Conservation (phyloP, 140 eudicot species). For the Bidens hawaiensis region DNA sequence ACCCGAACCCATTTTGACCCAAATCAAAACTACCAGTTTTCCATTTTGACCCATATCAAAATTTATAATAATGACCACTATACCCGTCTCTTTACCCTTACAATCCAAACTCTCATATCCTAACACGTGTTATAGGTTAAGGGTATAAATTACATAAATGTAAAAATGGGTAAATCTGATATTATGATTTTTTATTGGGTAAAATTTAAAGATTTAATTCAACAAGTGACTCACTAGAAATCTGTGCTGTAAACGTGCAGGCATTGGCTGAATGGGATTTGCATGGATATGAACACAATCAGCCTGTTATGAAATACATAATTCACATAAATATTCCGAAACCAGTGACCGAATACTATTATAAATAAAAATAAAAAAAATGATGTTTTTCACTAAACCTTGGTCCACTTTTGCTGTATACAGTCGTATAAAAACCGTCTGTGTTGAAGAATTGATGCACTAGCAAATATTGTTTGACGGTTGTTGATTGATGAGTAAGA, state of each 20-base stretch:
- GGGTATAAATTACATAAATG: too few species aligned
- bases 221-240: conserved; percentile 50
- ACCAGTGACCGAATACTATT: background rate
- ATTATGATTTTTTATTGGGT: too few species aligned
- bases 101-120: too few species aligned
- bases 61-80: too few species aligned
- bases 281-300: conserved; percentile 83
- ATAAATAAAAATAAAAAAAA: background rate
- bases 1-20: too few species aligned
- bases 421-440: conserved; percentile 76
- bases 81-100: too few species aligned
- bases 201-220: conserved; percentile 60
- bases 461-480: conserved; percentile 89
- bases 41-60: too few species aligned
- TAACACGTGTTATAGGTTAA: too few species aligned
- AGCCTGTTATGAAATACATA: conserved; percentile 40
- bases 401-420: conserved; percentile 95
- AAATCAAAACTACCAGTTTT: too few species aligned
- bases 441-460: conserved; percentile 97
- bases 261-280: conserved; percentile 87
- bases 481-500: conserved; percentile 50
- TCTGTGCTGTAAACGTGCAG: conserved; percentile 71
- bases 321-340: conserved; percentile 1
- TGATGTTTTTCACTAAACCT: conserved; percentile 42
- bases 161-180: too few species aligned